Percentiles rank a stretch among this genome's conserved stretches.
phyloP scores from a whole-genome alignment of 495 filamentous ascomycete genomes.

The Hapsidospora chrysogenum region DNA sequence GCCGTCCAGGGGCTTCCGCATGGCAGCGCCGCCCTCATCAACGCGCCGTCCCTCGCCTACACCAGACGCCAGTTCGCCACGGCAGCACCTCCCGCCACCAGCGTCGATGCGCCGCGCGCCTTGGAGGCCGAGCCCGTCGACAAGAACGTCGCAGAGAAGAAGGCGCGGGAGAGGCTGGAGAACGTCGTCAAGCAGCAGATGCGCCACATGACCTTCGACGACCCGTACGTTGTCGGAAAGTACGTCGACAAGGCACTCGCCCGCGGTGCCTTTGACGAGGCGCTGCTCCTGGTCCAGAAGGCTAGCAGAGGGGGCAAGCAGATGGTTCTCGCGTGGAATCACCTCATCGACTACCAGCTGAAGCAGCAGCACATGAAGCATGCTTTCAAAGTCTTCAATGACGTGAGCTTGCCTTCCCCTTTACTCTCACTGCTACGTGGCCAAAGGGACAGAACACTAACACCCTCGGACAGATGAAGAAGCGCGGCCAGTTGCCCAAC shows the following conservation, averaged over 20 bases:
- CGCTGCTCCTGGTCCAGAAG: constrained; percentile 43
- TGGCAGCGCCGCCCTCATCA: background rate
- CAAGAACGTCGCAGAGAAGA: background rate
- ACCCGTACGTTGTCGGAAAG: constrained; percentile 48
- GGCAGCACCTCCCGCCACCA: background rate
- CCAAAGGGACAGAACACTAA: too few relatives aligned
- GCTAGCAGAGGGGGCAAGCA: constrained; percentile 34
- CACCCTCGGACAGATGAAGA: constrained; percentile 73
- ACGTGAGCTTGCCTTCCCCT: constrained; percentile 29
- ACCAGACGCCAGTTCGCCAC: background rate
- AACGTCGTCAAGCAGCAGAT: constrained; percentile 35
- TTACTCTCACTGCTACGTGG: background rate
- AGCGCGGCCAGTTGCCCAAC: constrained; percentile 59
- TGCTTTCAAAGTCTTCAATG: constrained; percentile 69
- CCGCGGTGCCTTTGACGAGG: constrained; percentile 40
- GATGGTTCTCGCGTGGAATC: constrained; percentile 71
- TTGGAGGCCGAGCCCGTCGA: background rate
- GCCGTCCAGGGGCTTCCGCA: background rate
- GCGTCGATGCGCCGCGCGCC: background rate
- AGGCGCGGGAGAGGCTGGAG: constrained; percentile 7
- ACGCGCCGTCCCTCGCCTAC: background rate
- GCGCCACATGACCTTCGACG: constrained; percentile 35
- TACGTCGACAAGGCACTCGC: constrained; percentile 39
- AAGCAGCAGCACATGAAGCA: constrained; percentile 34
- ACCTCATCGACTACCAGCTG: constrained; percentile 58